phyloP scores from a whole-genome alignment of 441 rosid genomes.

The Pelargonium cotyledonis region DNA sequence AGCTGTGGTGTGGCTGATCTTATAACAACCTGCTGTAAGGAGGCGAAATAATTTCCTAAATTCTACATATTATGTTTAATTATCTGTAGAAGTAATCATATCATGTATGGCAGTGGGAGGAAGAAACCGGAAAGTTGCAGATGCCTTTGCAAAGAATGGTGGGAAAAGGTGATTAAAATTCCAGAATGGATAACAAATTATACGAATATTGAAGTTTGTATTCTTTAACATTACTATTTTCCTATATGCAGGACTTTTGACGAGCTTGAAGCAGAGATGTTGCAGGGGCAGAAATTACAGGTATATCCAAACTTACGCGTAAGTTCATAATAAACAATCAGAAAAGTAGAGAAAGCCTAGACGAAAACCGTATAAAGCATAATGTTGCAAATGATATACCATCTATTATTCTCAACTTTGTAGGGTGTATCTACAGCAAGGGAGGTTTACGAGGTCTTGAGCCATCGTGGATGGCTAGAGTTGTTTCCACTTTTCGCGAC shows the following conservation, averaged over 20 bases:
- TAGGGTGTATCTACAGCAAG: slow-evolving; percentile 91
- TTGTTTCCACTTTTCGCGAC: slow-evolving; percentile 80
- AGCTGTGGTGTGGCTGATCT: slow-evolving; percentile 97
- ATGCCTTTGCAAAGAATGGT: slow-evolving; percentile 73
- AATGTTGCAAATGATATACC: background rate
- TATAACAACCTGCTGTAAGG: slow-evolving; percentile 90
- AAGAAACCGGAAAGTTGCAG: slow-evolving; percentile 90
- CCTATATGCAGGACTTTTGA: slow-evolving; percentile 66
- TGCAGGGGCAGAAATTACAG: slow-evolving; percentile 94
- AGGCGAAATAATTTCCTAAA: slow-evolving; percentile 12
- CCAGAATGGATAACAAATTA: background rate
- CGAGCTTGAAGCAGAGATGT: slow-evolving; percentile 93
- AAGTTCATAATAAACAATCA: background rate
- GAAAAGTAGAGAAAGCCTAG: background rate
- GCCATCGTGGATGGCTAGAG: slow-evolving; percentile 78
- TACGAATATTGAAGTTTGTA: slow-evolving; percentile 2
- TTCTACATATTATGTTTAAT: slow-evolving; percentile 13
- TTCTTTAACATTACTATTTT: slow-evolving; percentile 15
- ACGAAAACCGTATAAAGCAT: background rate
- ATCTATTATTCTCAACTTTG: slow-evolving; percentile 6
- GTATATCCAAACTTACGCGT: slow-evolving; percentile 27
- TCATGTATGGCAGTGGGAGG: slow-evolving; percentile 69
- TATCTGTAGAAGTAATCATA: slow-evolving; percentile 12
- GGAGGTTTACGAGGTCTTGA: slow-evolving; percentile 77
- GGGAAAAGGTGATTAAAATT: slow-evolving; percentile 55